Percentiles rank a stretch among this genome's conserved stretches.
Evolutionary conservation across 176 grass and related monocot genomes (phyloP).

Genomic region (Cenchrus americanus): DNA sequence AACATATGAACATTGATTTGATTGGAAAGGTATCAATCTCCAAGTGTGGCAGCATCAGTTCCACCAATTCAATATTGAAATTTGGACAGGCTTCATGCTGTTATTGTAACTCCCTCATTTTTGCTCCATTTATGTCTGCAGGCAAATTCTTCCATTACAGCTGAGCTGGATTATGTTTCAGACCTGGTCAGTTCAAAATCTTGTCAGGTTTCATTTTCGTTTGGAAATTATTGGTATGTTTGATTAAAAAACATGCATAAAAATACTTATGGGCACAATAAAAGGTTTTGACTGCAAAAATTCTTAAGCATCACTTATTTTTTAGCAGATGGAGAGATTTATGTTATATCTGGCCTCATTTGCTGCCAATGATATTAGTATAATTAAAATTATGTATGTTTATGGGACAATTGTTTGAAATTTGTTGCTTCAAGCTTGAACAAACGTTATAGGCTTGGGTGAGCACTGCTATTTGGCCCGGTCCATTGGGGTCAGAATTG

Average conservation of each 20-base stretch:
- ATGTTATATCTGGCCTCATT: background rate
- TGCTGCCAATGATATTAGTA: background rate
- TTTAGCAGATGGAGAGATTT: background rate
- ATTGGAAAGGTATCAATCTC: conserved; percentile 66
- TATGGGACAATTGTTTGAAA: background rate
- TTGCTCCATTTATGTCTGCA: conserved; percentile 52
- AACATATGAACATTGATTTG: conserved; percentile 74
- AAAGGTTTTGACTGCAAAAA: background rate
- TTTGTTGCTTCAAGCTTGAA: background rate
- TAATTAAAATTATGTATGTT: background rate
- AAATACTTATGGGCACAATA: background rate
- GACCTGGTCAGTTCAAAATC: conserved; percentile 73
- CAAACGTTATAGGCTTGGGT: background rate
- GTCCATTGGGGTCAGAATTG: background rate
- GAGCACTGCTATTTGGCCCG: background rate
- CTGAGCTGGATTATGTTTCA: conserved; percentile 83
- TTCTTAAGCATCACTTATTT: background rate
- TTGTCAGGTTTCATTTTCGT: background rate
- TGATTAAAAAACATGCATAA: background rate
- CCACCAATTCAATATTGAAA: conserved; percentile 3
- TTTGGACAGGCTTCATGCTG: conserved; percentile 34
- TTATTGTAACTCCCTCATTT: conserved; percentile 12
- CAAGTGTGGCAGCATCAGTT: conserved; percentile 11
- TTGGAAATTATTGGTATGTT: background rate
- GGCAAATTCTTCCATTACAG: conserved; percentile 89